A percentile compares a stretch with the other conserved stretches of the same genome.
Conservation (phyloP, 257 asterid species). For the Knoxia roxburghii region DNA sequence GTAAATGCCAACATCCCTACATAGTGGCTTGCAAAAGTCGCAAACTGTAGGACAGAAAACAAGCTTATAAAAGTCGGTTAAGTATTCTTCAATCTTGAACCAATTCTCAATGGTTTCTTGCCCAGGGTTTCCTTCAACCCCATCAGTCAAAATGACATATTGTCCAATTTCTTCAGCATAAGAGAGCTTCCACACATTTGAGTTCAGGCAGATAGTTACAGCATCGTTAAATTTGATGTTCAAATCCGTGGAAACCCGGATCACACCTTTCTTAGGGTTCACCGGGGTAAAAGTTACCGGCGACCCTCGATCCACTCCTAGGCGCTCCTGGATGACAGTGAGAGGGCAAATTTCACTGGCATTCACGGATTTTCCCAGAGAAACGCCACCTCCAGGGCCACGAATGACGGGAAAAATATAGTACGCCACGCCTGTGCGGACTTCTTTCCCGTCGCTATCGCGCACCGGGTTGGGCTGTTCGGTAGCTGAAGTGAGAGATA, state of each 20-base stretch:
- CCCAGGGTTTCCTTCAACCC: background rate
- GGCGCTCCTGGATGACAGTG: background rate
- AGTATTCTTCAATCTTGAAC: background rate
- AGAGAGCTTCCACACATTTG: slow-evolving; percentile 11
- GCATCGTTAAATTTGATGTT: background rate
- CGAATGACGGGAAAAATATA: background rate
- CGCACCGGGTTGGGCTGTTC: background rate
- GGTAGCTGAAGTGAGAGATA: background rate
- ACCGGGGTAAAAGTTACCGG: slow-evolving; percentile 1
- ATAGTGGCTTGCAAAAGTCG: background rate
- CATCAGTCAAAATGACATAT: background rate
- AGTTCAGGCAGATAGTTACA: background rate
- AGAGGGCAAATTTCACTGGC: slow-evolving; percentile 7
- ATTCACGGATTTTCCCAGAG: background rate
- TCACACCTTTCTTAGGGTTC: background rate
- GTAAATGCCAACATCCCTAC: slow-evolving; percentile 7
- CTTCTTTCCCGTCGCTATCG: background rate
- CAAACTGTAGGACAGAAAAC: slow-evolving; percentile 4
- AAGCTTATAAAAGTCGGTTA: background rate
- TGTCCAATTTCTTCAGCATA: background rate
- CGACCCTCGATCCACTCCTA: background rate
- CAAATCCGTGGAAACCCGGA: slow-evolving; percentile 11
- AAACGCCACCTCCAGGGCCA: background rate
- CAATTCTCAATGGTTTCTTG: background rate
- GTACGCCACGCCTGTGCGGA: background rate